Evolutionary conservation across 164 flowering plant genomes (phyloP), one percentile per base, ranked within the genome.

Genomic region (Chimonanthus salicifolius): DNA sequence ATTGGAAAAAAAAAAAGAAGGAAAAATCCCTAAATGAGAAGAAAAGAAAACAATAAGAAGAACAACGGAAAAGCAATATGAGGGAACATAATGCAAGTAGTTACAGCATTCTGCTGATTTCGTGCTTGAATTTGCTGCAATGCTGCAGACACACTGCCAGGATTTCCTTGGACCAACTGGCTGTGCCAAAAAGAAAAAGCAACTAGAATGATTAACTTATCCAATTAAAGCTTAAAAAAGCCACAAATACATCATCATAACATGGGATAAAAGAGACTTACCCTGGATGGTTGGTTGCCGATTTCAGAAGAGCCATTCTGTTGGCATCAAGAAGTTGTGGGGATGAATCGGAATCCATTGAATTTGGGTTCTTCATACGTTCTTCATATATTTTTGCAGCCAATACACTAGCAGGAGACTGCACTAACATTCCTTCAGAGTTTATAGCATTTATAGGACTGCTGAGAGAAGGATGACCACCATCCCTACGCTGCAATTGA

Each of bases 41-140:
- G 68, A 9, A 4, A 64, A 62, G 62, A 58, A 15, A 67, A 16
- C 10, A 43, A 48, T 4, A 65, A 67, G 15, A 69, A 45, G 6
- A 0, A 68, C 48, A 58, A 43, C 15, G 62, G 4, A 51, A 6
- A 4, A n/a, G n/a, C 44, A 49, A 58, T 51, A 47, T 13, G 51
- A 71, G 58, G 72, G 44, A 11, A 50, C 8, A 58, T 54, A 46
- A 80, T 68, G 64, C 47, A 73, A 81, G 82, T 73, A 78, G 72
- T 85, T 87, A 92, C 97, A 79, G 78, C 78, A 68, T 78, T 72
- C 72, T 83, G 78, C 64, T 89, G 89, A 66, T 83, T 85, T 71
- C 91, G 84, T 74, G 83, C 87, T 81, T 91, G 96, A 69, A 89
- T 89, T 83, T 92, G 96, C 81, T 91, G 97, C 87, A 92, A 79